These are phyloP conservation scores for Linum trigynum DNA, from an alignment of 345 rosid genomes.

Conservation along the genomic window DNA sequence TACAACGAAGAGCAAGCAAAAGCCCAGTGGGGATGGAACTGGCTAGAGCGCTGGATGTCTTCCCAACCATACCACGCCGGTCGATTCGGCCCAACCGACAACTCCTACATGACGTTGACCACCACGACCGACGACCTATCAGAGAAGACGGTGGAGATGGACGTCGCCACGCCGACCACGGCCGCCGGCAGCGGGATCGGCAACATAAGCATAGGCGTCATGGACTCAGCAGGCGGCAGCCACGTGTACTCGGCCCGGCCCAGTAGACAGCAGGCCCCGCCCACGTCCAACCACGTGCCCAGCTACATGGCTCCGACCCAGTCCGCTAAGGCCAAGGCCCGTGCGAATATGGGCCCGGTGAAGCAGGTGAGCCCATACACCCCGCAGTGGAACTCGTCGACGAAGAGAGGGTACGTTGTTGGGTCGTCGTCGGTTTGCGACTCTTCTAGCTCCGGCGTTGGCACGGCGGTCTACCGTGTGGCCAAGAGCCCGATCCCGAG, in stretches of 20 bases:
- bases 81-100: constrained; percentile 35
- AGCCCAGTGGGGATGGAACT: constrained; percentile 81
- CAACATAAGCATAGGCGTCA: constrained; percentile 15
- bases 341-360: constrained; percentile 28
- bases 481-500: constrained; percentile 60
- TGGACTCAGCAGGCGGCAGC: constrained; percentile 15
- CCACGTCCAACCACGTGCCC: constrained; percentile 32
- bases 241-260: constrained; percentile 27
- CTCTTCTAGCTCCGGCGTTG: constrained; percentile 67
- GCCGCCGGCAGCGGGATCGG: constrained; percentile 6
- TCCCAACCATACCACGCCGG: constrained; percentile 47
- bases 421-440: constrained; percentile 41
- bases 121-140: constrained; percentile 54
- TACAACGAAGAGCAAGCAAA: constrained; percentile 35
- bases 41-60: constrained; percentile 95
- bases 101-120: constrained; percentile 42
- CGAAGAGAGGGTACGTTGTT: constrained; percentile 33
- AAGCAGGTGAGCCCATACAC: constrained; percentile 34
- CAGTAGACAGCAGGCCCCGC: constrained; percentile 21
- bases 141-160: constrained; percentile 82
- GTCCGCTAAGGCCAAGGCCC: constrained; percentile 80
- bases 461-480: constrained; percentile 27
- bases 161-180: constrained; percentile 28
- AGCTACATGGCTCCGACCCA: constrained; percentile 89
- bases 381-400: constrained; percentile 74